phyloP scores from a whole-genome alignment of 2,329 filamentous ascomycete species.

The Neonectria faginata region DNA sequence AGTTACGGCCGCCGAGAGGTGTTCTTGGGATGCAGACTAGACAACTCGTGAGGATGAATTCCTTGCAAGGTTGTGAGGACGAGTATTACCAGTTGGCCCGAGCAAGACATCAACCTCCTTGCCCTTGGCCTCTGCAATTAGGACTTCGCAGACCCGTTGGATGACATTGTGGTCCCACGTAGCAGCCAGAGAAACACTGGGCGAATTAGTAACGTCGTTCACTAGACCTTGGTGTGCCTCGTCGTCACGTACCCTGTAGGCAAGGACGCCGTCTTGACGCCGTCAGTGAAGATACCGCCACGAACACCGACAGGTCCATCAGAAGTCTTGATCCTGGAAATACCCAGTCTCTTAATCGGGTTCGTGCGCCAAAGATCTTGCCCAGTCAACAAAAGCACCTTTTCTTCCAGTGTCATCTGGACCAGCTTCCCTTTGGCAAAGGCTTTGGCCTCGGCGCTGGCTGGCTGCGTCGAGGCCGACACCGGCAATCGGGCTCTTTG shows the following conservation, averaged over 20 bases:
- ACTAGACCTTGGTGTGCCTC: accelerated
- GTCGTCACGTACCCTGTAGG: slow-evolving; percentile 25
- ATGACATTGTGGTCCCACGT: slow-evolving; percentile 26
- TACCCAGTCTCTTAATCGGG: slow-evolving; percentile 5
- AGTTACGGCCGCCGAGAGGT: slow-evolving; percentile 55
- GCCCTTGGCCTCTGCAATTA: slow-evolving; percentile 32
- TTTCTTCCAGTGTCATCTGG: slow-evolving; percentile 31
- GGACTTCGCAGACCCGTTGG: slow-evolving; percentile 20
- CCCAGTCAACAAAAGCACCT: slow-evolving; percentile 19
- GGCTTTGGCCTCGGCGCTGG: neutral
- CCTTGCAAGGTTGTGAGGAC: accelerated
- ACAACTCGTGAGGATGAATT: neutral
- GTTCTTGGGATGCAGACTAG: slow-evolving; percentile 32
- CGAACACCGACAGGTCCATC: slow-evolving; percentile 31
- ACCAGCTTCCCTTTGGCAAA: slow-evolving; percentile 21
- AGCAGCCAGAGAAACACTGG: slow-evolving; percentile 30
- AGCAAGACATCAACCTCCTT: slow-evolving; percentile 33
- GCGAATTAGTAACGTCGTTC: neutral
- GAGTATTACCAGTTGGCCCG: slow-evolving; percentile 24
- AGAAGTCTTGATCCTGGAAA: slow-evolving; percentile 32
- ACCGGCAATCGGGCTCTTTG: neutral
- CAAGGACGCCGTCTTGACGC: slow-evolving; percentile 28
- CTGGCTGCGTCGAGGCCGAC: neutral
- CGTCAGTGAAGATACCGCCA: slow-evolving; percentile 29
- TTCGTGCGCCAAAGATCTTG: slow-evolving; percentile 29